Evolutionary conservation across 2,329 filamentous ascomycete species (phyloP).

Genomic region (Alternaria metachromatica): DNA sequence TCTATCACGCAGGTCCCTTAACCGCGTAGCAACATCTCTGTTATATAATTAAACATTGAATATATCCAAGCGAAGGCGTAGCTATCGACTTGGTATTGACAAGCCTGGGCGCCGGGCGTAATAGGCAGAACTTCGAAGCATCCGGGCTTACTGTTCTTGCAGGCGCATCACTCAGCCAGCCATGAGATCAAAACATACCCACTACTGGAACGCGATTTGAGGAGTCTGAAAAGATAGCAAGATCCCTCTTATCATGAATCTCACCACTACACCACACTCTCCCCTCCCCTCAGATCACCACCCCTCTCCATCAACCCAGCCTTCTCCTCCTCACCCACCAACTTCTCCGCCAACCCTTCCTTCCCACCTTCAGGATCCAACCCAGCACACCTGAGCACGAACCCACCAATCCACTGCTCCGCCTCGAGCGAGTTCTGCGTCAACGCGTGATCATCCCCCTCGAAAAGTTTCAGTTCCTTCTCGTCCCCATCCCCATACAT

Average conservation of each 20-base stretch:
- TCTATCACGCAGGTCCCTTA: not conserved
- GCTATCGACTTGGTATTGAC: not conserved
- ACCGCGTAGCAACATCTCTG: not conserved
- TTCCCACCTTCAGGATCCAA: not conserved
- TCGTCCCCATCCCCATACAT: not conserved
- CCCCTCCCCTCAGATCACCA: not conserved
- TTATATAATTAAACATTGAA: not conserved
- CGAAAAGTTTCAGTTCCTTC: not conserved
- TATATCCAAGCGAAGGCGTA: not conserved
- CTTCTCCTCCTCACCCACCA: constrained; percentile 3
- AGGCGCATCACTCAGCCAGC: not conserved
- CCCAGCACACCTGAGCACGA: not conserved
- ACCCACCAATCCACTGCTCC: constrained; percentile 3
- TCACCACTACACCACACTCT: not conserved
- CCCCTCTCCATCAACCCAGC: constrained; percentile 1
- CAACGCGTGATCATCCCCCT: constrained; percentile 5
- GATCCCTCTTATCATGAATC: not conserved
- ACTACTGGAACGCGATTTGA: not conserved
- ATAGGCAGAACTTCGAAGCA: not conserved
- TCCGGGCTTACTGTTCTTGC: not conserved
- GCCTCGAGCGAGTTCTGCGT: not conserved
- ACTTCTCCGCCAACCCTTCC: not conserved
- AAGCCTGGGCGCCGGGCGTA: not conserved
- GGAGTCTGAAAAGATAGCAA: not conserved
- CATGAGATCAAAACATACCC: not conserved